Percentiles rank a stretch among this genome's conserved stretches.
Conservation (phyloP, 1,284 basidiomycete species). For the Sanghuangporus baumii region DNA sequence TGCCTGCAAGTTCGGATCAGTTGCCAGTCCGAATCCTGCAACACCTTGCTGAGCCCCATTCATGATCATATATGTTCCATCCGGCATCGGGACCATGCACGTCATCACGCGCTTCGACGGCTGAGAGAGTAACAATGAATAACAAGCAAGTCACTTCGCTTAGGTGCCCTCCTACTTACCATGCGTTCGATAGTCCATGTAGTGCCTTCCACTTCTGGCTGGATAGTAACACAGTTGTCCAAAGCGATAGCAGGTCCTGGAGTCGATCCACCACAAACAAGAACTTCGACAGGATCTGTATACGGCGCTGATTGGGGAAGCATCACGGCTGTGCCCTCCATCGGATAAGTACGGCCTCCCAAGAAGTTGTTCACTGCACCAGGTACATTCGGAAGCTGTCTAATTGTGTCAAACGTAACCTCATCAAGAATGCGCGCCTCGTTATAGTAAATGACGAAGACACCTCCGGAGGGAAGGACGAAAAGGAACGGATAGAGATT, state of each 20-base stretch:
- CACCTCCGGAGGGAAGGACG: conserved; percentile 55
- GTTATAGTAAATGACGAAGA: conserved; percentile 73
- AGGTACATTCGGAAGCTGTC: conserved; percentile 63
- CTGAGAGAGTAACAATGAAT: conserved; percentile 29
- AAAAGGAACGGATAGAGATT: conserved; percentile 75
- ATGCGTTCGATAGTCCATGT: conserved; percentile 69
- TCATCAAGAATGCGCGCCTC: conserved; percentile 73
- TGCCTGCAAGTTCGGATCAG: conserved; percentile 57
- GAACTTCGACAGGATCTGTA: conserved; percentile 57
- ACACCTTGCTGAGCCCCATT: conserved; percentile 64
- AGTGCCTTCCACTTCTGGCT: conserved; percentile 52
- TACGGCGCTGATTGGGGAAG: conserved; percentile 68
- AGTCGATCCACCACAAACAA: conserved; percentile 76
- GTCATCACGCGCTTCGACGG: conserved; percentile 72
- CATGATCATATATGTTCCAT: conserved; percentile 68
- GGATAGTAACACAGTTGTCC: conserved; percentile 66
- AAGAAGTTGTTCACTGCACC: conserved; percentile 69
- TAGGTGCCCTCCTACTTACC: conserved; percentile 23
- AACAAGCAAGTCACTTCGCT: not conserved
- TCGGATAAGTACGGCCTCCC: conserved; percentile 71
- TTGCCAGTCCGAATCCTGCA: conserved; percentile 68
- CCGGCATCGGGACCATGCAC: conserved; percentile 66
- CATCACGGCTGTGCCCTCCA: conserved; percentile 64
- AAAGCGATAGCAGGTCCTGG: conserved; percentile 46
- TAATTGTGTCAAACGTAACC: conserved; percentile 53